Percentiles rank a stretch among this genome's conserved stretches.
These are phyloP conservation scores for Neonectria coccinea DNA, from an alignment of 2,329 filamentous ascomycete genomes.

Conservation along the genomic window DNA sequence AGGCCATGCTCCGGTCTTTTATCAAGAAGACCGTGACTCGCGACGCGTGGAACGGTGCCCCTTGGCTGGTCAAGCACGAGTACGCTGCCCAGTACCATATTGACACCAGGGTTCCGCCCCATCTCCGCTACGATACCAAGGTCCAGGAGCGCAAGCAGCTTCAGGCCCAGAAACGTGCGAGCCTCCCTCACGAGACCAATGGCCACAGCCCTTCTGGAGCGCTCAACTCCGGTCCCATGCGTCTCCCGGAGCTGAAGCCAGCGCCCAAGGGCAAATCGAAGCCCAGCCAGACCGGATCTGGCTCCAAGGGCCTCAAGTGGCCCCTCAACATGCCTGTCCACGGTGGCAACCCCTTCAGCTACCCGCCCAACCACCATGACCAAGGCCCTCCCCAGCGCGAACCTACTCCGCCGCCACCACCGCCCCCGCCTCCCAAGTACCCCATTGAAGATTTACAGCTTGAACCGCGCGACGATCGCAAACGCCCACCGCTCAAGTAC, in stretches of 20 bases:
- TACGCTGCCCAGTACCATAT: constrained; percentile 88
- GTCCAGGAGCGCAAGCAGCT: constrained; percentile 80
- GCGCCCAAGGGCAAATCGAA: constrained; percentile 77
- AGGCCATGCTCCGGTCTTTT: constrained; percentile 91
- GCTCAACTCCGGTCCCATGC: constrained; percentile 60
- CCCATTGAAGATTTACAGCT: constrained; percentile 95
- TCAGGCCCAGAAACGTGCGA: constrained; percentile 73
- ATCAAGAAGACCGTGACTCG: constrained; percentile 94
- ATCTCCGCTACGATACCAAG: constrained; percentile 85
- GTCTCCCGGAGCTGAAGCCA: constrained; percentile 79
- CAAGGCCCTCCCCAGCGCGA: constrained; percentile 43
- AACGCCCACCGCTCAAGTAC: constrained; percentile 82
- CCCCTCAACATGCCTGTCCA: constrained; percentile 47
- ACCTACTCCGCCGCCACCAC: constrained; percentile 68
- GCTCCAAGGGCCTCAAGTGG: constrained; percentile 60
- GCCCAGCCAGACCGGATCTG: constrained; percentile 48
- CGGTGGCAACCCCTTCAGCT: constrained; percentile 62
- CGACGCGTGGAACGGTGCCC: constrained; percentile 95
- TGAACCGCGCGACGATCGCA: constrained; percentile 71
- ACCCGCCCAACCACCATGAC: constrained; percentile 57
- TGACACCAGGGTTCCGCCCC: constrained; percentile 84
- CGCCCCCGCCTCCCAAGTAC: constrained; percentile 86
- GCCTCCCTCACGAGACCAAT: constrained; percentile 58
- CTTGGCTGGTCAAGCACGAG: constrained; percentile 92
- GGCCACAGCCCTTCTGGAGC: constrained; percentile 50